Percentiles rank a stretch among this genome's conserved stretches.
phyloP scores from a whole-genome alignment of 2,329 filamentous ascomycete species.

The Colletotrichum gloeosporioides region DNA sequence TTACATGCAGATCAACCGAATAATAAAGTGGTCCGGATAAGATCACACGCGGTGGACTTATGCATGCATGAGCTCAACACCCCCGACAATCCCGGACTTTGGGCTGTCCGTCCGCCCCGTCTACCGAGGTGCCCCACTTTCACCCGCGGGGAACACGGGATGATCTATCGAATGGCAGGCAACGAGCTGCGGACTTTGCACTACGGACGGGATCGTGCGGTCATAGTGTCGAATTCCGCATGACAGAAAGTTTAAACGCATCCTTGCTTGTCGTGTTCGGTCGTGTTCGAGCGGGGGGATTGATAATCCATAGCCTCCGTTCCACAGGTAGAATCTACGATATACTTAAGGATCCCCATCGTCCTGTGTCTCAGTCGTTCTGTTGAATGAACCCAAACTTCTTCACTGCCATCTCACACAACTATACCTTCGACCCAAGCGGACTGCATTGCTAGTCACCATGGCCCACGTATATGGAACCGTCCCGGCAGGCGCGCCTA shows the following conservation, averaged over 20 bases:
- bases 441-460: not conserved
- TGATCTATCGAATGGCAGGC: not conserved
- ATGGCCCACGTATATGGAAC: constrained; percentile 11
- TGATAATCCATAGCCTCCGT: not conserved
- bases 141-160: not conserved
- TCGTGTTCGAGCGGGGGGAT: not conserved
- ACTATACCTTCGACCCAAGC: not conserved
- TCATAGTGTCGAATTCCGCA: not conserved
- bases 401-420: no score
- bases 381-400: not conserved
- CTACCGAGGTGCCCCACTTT: not conserved
- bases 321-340: not conserved
- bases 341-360: not conserved
- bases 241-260: not conserved
- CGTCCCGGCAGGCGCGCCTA: not conserved
- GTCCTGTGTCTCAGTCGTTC: not conserved
- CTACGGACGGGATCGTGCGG: not conserved
- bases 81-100: not conserved
- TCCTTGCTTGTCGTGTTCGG: not conserved
- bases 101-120: not conserved
- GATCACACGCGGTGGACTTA: not conserved
- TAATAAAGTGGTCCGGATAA: not conserved
- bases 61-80: not conserved
- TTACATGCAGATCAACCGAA: not conserved
- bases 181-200: not conserved